Evolutionary conservation across 2,329 filamentous ascomycete species (phyloP).

Genomic region (Diaporthe citriasiana): DNA sequence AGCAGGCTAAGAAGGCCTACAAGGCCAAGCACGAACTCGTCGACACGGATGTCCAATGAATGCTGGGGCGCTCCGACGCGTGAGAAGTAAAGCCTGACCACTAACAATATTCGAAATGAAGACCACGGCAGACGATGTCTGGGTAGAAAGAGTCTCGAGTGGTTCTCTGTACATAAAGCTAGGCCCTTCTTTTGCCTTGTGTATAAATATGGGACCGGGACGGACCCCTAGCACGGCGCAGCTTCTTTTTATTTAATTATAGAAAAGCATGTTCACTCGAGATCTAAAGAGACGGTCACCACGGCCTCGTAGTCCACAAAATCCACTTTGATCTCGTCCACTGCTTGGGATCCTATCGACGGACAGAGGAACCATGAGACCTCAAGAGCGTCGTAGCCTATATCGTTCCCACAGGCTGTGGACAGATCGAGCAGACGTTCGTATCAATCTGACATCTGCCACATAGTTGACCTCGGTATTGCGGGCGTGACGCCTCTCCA

Average conservation of each 20-base stretch:
- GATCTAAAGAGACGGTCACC: not conserved
- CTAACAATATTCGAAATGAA: not conserved
- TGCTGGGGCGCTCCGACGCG: not conserved
- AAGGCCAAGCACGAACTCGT: conserved; percentile 55
- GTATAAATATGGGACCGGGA: conserved; percentile 15
- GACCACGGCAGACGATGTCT: not conserved
- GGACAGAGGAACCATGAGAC: not conserved
- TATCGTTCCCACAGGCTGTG: not conserved
- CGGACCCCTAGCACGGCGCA: conserved; percentile 15
- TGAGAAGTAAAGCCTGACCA: not conserved
- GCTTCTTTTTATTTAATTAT: conserved; percentile 11
- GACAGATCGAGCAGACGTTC: not conserved
- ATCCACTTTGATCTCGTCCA: not conserved
- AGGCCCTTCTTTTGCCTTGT: not conserved
- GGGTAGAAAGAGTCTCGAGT: conserved; percentile 1
- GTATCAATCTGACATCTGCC: not conserved
- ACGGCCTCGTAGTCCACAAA: not conserved
- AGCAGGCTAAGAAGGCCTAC: conserved; percentile 69
- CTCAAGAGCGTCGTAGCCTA: no score
- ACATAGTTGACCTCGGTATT: not conserved
- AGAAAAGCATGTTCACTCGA: conserved; percentile 26
- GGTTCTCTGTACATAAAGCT: conserved; percentile 31
- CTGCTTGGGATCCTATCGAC: not conserved
- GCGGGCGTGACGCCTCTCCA: not conserved
- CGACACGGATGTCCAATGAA: conserved; percentile 51